phyloP scores from a whole-genome alignment of 331 rosid genomes.

The Ulmus americana region DNA sequence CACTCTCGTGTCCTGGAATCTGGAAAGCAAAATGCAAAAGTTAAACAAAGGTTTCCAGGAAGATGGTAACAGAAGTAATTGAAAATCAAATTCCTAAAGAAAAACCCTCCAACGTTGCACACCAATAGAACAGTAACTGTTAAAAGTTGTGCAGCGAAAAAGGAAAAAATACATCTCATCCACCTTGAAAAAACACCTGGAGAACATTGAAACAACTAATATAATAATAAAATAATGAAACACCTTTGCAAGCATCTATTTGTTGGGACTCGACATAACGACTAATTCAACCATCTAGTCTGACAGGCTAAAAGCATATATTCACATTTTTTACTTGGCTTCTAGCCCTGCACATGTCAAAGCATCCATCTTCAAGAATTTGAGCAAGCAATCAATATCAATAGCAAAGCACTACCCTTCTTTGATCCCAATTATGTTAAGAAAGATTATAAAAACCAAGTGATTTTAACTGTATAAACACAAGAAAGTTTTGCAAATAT shows the following conservation, averaged over 20 bases:
- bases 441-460: not conserved
- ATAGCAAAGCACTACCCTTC: not conserved
- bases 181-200: no score
- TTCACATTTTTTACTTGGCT: not conserved
- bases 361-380: slow-evolving; percentile 9
- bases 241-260: not conserved
- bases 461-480: not conserved
- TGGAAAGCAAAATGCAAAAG: slow-evolving; percentile 11
- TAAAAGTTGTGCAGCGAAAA: no score
- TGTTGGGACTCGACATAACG: not conserved
- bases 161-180: no score
- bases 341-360: not conserved
- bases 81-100: no score
- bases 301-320: not conserved
- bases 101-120: no score
- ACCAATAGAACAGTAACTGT: no score
- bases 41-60: no score
- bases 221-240: no score
- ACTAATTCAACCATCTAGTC: not conserved
- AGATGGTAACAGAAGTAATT: no score
- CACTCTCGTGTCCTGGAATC: slow-evolving; percentile 57
- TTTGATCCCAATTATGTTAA: not conserved
- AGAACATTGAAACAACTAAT: no score
- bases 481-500: slow-evolving; percentile 1
- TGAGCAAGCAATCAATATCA: not conserved